Evolutionary conservation across 2,329 filamentous ascomycete species (phyloP).

Genomic region (Mycocentrospora acerina): DNA sequence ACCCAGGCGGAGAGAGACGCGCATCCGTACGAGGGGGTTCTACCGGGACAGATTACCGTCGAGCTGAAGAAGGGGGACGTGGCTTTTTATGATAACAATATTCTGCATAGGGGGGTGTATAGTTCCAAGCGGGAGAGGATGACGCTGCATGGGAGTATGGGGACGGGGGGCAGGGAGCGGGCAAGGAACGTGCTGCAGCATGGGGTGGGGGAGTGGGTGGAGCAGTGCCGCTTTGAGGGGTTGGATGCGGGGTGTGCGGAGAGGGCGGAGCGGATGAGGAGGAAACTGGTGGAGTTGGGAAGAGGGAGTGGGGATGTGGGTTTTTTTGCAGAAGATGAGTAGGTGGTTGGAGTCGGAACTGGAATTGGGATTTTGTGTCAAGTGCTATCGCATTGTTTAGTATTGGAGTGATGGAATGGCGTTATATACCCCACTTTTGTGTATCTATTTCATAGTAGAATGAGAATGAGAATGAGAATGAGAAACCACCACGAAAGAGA

Average conservation of each 20-base stretch:
- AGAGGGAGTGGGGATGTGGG: constrained; percentile 62
- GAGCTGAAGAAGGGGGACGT: constrained; percentile 71
- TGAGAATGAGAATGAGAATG: too few relatives aligned
- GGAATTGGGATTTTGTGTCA: too few relatives aligned
- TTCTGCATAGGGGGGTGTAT: constrained; percentile 73
- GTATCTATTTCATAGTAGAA: too few relatives aligned
- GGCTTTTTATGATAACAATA: constrained; percentile 90
- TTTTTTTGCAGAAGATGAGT: constrained; percentile 47
- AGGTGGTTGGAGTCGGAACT: too few relatives aligned
- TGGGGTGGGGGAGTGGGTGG: constrained; percentile 68
- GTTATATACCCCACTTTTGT: too few relatives aligned
- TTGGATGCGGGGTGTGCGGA: constrained; percentile 61
- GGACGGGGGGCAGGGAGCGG: constrained; percentile 60
- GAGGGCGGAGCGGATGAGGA: constrained; percentile 65
- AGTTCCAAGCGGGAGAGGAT: constrained; percentile 60
- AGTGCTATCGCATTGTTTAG: too few relatives aligned
- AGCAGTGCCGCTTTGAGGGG: constrained; percentile 59
- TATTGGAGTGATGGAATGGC: too few relatives aligned
- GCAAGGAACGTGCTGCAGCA: constrained; percentile 76
- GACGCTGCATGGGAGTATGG: constrained; percentile 73
- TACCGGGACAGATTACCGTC: constrained; percentile 68
- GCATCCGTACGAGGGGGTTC: constrained; percentile 60
- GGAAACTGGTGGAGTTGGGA: constrained; percentile 63
- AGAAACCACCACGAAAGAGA: too few relatives aligned
- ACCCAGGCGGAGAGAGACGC: constrained; percentile 70